phyloP scores from a whole-genome alignment of 768 basidiomycete species.

The Trametes punicea region DNA sequence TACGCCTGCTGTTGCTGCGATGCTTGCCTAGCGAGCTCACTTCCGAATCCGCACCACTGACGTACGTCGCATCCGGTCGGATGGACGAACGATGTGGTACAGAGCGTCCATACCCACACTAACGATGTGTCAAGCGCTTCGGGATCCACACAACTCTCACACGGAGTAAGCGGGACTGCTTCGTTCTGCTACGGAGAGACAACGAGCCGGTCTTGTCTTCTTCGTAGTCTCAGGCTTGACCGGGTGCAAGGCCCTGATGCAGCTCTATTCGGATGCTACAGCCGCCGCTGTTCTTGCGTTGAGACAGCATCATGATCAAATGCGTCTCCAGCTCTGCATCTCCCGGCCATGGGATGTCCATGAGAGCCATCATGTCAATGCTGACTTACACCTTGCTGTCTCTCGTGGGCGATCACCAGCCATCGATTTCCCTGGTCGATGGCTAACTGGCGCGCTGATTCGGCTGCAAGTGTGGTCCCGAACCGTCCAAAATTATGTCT shows the following conservation, averaged over 20 bases:
- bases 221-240: not conserved
- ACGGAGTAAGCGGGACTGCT: not conserved
- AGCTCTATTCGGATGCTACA: not conserved
- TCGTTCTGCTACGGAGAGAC: not conserved
- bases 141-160: not conserved
- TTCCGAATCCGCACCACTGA: constrained; percentile 13
- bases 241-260: not conserved
- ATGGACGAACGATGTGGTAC: not conserved
- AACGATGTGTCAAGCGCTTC: not conserved
- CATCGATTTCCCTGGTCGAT: not conserved
- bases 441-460: not conserved
- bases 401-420: not conserved
- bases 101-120: not conserved
- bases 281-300: not conserved
- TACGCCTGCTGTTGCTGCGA: constrained; percentile 2
- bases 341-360: not conserved
- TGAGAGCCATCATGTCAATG: constrained; percentile 4
- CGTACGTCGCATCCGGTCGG: not conserved
- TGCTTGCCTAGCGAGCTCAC: not conserved
- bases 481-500: not conserved
- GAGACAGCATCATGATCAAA: not conserved
- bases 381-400: not conserved
- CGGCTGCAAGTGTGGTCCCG: not conserved
- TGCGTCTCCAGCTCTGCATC: not conserved
- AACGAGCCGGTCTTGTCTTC: not conserved